Conservation (phyloP, 768 basidiomycete species). For the Trametes gibbosa region DNA sequence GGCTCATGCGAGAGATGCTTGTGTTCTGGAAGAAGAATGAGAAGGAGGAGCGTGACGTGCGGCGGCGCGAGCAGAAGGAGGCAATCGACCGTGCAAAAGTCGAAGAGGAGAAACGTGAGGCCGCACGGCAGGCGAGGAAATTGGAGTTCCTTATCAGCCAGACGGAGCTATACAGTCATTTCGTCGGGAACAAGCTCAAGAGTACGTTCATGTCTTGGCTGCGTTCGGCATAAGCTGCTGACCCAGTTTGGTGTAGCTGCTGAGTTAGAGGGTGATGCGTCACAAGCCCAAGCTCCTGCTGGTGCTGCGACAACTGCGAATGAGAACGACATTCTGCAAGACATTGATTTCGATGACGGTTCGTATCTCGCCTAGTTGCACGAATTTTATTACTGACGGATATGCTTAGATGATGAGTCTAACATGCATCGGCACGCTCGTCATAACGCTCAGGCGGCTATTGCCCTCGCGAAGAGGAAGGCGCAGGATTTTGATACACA, state of each 20-base stretch:
- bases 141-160: slow-evolving; percentile 98
- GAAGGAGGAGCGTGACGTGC: slow-evolving; percentile 89
- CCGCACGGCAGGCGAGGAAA: slow-evolving; percentile 90
- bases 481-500: slow-evolving; percentile 85
- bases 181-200: slow-evolving; percentile 95
- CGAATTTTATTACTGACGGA: not conserved
- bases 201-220: slow-evolving; percentile 46
- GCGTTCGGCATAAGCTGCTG: slow-evolving; percentile 9
- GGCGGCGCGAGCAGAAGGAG: slow-evolving; percentile 93
- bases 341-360: slow-evolving; percentile 94
- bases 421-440: slow-evolving; percentile 84
- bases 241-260: slow-evolving; percentile 46
- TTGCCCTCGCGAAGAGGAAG: slow-evolving; percentile 71
- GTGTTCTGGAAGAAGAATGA: slow-evolving; percentile 98
- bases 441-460: slow-evolving; percentile 86
- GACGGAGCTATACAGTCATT: slow-evolving; percentile 98
- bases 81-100: slow-evolving; percentile 82
- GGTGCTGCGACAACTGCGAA: slow-evolving; percentile 59
- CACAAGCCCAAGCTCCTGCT: slow-evolving; percentile 43
- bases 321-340: slow-evolving; percentile 53
- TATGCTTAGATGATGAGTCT: slow-evolving; percentile 71
- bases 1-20: slow-evolving; percentile 93
- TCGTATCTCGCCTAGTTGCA: slow-evolving; percentile 21
- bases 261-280: slow-evolving; percentile 65
- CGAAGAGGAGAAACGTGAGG: slow-evolving; percentile 93